Conservation (phyloP, 768 basidiomycete genomes). For the Suillus plorans region DNA sequence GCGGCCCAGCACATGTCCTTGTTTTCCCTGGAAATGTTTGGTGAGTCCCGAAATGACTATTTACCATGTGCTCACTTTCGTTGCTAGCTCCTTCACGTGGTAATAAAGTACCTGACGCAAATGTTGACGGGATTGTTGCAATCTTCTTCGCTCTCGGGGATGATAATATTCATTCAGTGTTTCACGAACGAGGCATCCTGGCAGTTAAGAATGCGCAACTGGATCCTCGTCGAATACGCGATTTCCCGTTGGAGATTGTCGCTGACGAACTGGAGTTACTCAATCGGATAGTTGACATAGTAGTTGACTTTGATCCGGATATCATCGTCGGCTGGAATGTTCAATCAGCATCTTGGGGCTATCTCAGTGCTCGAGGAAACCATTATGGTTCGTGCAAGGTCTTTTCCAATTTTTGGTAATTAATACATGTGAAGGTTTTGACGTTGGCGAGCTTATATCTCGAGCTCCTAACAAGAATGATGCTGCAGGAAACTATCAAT, state of each 20-base stretch:
- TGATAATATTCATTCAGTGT: slow-evolving; percentile 29
- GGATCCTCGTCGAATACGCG: slow-evolving; percentile 41
- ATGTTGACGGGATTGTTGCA: slow-evolving; percentile 54
- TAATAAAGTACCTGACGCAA: slow-evolving; percentile 62
- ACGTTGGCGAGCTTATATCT: slow-evolving; percentile 70
- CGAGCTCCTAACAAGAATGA: slow-evolving; percentile 58
- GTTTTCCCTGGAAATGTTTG: slow-evolving; percentile 82
- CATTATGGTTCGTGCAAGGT: slow-evolving; percentile 47
- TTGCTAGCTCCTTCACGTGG: slow-evolving; percentile 57
- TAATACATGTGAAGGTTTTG: slow-evolving; percentile 51
- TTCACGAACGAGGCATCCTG: slow-evolving; percentile 50
- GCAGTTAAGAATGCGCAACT: slow-evolving; percentile 43
- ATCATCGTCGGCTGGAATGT: slow-evolving; percentile 92
- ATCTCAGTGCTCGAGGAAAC: slow-evolving; percentile 66
- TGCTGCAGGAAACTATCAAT: slow-evolving; percentile 51
- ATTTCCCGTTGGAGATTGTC: slow-evolving; percentile 50
- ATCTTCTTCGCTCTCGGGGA: slow-evolving; percentile 73
- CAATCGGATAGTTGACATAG: slow-evolving; percentile 71
- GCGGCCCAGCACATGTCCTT: slow-evolving; percentile 75
- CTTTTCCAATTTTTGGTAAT: background rate
- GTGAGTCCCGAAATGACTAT: slow-evolving; percentile 43
- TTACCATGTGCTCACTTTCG: background rate
- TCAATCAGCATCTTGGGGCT: slow-evolving; percentile 89
- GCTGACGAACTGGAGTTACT: slow-evolving; percentile 77
- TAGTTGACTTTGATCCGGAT: slow-evolving; percentile 84